A percentile compares a stretch with the other conserved stretches of the same genome.
Evolutionary conservation across 306 rosid species (phyloP).

Genomic region (Betula pendula): DNA sequence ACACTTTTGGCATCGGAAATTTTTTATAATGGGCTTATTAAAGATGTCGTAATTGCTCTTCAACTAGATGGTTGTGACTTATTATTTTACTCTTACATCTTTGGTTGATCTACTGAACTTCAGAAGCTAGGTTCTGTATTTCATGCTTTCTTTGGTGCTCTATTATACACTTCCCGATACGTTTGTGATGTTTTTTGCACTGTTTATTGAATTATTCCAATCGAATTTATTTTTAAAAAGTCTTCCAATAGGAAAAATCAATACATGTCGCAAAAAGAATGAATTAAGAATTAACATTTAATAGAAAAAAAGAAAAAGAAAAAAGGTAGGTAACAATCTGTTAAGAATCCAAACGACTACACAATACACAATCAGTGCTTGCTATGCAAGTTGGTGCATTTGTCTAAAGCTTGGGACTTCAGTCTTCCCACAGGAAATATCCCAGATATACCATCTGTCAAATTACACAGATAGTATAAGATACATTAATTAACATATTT

Average conservation of each 20-base stretch:
- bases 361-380: background rate
- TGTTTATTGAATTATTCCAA: background rate
- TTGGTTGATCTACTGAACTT: background rate
- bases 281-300: background rate
- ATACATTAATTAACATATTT: background rate
- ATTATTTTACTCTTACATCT: background rate
- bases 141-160: background rate
- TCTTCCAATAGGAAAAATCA: no score
- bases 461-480: slow-evolving; percentile 3
- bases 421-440: background rate
- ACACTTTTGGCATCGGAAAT: background rate
- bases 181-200: background rate
- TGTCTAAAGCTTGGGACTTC: background rate
- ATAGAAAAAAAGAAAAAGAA: background rate
- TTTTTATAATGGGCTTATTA: background rate
- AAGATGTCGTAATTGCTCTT: background rate
- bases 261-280: no score
- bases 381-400: background rate
- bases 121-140: background rate
- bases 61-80: background rate
- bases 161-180: background rate
- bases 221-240: no score
- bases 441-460: background rate
- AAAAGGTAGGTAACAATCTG: background rate
- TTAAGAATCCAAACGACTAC: background rate